phyloP scores from a whole-genome alignment of 1,139 yeast genomes.

The Hemisphaericaspora subhashii region DNA sequence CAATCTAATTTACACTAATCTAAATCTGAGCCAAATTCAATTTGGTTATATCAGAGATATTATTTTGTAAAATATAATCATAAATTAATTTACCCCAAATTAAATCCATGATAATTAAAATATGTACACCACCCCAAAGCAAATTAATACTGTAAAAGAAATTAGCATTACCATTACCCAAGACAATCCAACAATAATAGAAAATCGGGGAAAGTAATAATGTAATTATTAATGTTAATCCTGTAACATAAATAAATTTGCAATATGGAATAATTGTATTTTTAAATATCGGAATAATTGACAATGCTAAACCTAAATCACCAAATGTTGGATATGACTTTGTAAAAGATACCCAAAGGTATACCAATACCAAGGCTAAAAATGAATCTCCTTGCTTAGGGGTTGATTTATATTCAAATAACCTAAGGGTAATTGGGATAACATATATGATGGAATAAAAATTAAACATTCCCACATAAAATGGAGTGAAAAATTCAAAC shows the following conservation, averaged over 20 bases:
- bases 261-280: conserved; percentile 39
- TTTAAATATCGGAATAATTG: conserved; percentile 59
- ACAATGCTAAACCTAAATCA: conserved; percentile 70
- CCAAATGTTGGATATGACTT: conserved; percentile 89
- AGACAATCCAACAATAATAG: conserved; percentile 90
- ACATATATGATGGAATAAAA: conserved; percentile 68
- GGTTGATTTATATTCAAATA: conserved; percentile 32
- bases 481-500: conserved; percentile 84
- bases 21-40: conserved; percentile 45
- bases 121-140: conserved; percentile 73
- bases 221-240: conserved; percentile 39
- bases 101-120: conserved; percentile 69
- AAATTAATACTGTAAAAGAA: conserved; percentile 93
- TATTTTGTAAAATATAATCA: conserved; percentile 61
- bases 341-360: conserved; percentile 69
- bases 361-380: conserved; percentile 61
- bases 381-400: conserved; percentile 48
- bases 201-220: conserved; percentile 75
- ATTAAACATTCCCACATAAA: conserved; percentile 83
- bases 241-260: conserved; percentile 33
- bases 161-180: conserved; percentile 94
- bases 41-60: conserved; percentile 17
- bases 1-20: neutral
- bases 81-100: conserved; percentile 76
- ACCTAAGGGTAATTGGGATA: conserved; percentile 72